phyloP scores from a whole-genome alignment of 2,329 filamentous ascomycete genomes.

The Fusarium newnesense region DNA sequence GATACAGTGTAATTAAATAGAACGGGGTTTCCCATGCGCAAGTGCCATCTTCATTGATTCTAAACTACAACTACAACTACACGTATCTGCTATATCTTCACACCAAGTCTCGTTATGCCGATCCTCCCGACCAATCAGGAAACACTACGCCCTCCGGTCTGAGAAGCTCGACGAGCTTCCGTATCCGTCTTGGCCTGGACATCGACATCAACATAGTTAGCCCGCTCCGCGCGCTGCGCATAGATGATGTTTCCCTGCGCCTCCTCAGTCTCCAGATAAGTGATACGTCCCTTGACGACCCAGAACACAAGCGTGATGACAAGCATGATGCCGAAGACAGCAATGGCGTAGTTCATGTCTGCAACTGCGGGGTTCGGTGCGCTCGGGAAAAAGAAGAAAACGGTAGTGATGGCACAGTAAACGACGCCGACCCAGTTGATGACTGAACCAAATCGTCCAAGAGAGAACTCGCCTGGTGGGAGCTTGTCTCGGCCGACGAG shows the following conservation, averaged over 20 bases:
- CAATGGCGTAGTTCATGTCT: slow-evolving; percentile 70
- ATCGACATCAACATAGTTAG: slow-evolving; percentile 22
- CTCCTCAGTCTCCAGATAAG: slow-evolving; percentile 47
- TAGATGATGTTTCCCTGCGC: slow-evolving; percentile 42
- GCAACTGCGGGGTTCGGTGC: slow-evolving; percentile 54
- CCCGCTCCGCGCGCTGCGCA: slow-evolving; percentile 26
- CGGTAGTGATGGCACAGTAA: slow-evolving; percentile 62
- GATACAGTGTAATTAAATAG: slow-evolving; percentile 24
- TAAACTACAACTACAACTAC: background rate
- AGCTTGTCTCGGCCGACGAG: slow-evolving; percentile 63
- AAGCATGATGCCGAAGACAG: slow-evolving; percentile 66
- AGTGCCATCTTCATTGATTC: background rate
- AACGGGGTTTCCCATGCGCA: background rate
- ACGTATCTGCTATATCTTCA: background rate
- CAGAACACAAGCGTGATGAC: slow-evolving; percentile 61
- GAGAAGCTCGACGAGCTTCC: background rate
- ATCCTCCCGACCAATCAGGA: background rate
- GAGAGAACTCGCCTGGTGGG: slow-evolving; percentile 56
- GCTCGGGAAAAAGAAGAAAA: slow-evolving; percentile 66
- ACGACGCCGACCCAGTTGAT: slow-evolving; percentile 61
- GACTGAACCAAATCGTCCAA: slow-evolving; percentile 57
- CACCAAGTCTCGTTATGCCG: background rate
- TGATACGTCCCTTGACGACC: slow-evolving; percentile 57
- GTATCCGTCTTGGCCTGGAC: slow-evolving; percentile 12
- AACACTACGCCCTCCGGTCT: background rate